Conservation (phyloP, 345 rosid genomes). For the Populus pruinosa region DNA sequence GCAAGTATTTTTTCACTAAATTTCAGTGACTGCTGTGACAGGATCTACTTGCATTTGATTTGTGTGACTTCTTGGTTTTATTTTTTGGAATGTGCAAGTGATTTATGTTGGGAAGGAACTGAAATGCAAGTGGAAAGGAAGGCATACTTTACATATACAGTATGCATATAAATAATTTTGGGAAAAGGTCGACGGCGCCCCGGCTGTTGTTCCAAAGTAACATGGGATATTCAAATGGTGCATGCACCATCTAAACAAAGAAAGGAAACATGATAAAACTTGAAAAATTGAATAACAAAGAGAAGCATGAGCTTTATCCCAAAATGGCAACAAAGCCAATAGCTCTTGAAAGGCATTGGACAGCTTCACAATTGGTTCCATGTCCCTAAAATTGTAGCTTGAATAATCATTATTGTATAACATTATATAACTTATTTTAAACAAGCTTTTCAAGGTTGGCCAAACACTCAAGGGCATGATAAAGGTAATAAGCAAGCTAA, state of each 20-base stretch:
- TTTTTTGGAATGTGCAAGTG: not conserved
- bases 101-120: not conserved
- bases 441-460: not conserved
- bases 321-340: not conserved
- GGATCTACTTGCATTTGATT: not conserved
- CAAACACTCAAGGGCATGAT: not conserved
- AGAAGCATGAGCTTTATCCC: not conserved
- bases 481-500: conserved; percentile 22
- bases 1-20: not conserved
- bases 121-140: not conserved
- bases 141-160: not conserved
- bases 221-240: not conserved
- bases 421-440: not conserved
- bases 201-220: not conserved
- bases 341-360: not conserved
- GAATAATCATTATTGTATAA: not conserved
- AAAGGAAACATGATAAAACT: not conserved
- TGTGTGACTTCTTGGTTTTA: not conserved
- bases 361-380: not conserved
- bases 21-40: not conserved
- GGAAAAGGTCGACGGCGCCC: not conserved
- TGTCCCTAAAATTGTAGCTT: not conserved
- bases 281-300: not conserved
- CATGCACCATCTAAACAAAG: not conserved
- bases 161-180: not conserved